Base-by-base conservation (phyloP, 1,284 basidiomycete species). In the Ceratobasidium sp. region DNA sequence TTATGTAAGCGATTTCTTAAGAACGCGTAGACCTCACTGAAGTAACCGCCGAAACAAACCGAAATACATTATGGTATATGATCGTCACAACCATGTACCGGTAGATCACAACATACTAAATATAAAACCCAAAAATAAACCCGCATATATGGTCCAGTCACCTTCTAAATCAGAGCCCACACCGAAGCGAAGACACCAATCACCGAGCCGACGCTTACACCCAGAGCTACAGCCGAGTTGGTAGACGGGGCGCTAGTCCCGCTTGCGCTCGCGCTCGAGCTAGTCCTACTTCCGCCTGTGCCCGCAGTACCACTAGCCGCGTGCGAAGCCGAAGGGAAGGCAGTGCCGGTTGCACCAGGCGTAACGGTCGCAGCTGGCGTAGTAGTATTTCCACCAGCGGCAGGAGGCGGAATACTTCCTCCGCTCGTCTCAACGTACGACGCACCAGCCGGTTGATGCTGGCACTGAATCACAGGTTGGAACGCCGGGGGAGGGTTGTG, bases 401-500 rank as follows among this genome's bases (percentile, higher is more conserved):
- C 23, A 26, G 39, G 13, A 18, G 63, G 23, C 60, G 64, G 9
- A 39, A 23, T n/a, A 13, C 61, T n/a, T 9, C 28, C 40, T 13
- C 67, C 67, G 33, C 55, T 64, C 1, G 67, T 77, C 86, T 93
- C 92, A 77, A 92, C 85, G 84, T 94, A 94, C 0, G 92, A 90
- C 81, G 93, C 88, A 2, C 82, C 80, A 42, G 91, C 78, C 1
- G 88, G 85, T 82, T 88, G 87, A 83, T 91, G 89, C 80, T 93
- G 83, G 87, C 95, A 96, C 26, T 87, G 84, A 79, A 92, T 87
- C 83, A 97, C 78, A 26, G 79, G 33, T 66, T 80, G 72, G 63
- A 81, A 77, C 61, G 86, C 91, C 83, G 95, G 90, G 12, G 88
- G 83, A 66, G 92, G 92, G 66, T 88, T 86, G 85, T 90, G 90